These are phyloP conservation scores for Boletus pseudo-olivaceus DNA, from an alignment of 768 basidiomycete genomes.

Conservation along the genomic window DNA sequence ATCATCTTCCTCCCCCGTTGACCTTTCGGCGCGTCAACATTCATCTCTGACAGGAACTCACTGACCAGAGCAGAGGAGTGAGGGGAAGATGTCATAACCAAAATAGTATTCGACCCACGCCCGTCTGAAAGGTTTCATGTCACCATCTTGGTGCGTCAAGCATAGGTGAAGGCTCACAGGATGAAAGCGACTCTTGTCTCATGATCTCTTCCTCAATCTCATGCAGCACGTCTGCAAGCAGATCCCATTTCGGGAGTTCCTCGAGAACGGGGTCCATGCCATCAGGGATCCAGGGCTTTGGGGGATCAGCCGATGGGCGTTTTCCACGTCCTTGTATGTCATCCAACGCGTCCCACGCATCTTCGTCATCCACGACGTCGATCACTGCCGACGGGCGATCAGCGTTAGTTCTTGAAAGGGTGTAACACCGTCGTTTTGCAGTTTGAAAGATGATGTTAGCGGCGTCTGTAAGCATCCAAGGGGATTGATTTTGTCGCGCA, in stretches of 20 bases:
- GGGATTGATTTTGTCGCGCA: slow-evolving; percentile 65
- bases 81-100: slow-evolving; percentile 86
- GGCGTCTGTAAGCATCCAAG: slow-evolving; percentile 91
- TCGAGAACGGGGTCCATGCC: slow-evolving; percentile 86
- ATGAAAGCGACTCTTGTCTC: slow-evolving; percentile 46
- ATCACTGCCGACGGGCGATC: slow-evolving; percentile 28
- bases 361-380: slow-evolving; percentile 57
- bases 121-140: slow-evolving; percentile 18
- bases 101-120: slow-evolving; percentile 68
- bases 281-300: slow-evolving; percentile 59
- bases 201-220: slow-evolving; percentile 89
- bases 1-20: slow-evolving; percentile 73
- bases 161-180: slow-evolving; percentile 8
- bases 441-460: slow-evolving; percentile 82
- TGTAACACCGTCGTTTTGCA: slow-evolving; percentile 81
- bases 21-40: slow-evolving; percentile 54
- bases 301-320: slow-evolving; percentile 3
- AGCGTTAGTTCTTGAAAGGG: slow-evolving; percentile 35
- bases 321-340: slow-evolving; percentile 38
- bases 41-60: slow-evolving; percentile 71
- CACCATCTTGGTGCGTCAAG: background rate
- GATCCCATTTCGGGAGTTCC: slow-evolving; percentile 91
- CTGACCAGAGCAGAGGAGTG: slow-evolving; percentile 70
- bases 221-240: slow-evolving; percentile 78
- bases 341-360: slow-evolving; percentile 71